Percentiles rank a stretch among this genome's conserved stretches.
Conservation (phyloP, 176 grass and related monocot genomes). For the Echinochloa phyllopogon region DNA sequence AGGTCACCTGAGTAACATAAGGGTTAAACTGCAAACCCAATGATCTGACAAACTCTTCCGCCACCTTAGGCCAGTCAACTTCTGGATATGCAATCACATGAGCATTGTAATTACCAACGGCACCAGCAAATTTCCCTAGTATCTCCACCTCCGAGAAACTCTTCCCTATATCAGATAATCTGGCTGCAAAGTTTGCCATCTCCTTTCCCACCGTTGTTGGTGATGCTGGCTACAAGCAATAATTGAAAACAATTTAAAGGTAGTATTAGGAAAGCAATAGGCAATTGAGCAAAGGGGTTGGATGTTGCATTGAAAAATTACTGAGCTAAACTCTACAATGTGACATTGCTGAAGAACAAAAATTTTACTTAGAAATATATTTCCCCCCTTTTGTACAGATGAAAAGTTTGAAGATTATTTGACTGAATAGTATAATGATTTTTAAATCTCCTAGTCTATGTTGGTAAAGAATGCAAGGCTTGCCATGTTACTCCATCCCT, state of each 20-base stretch:
- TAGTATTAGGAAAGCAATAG: neutral
- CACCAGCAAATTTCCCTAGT: constrained; percentile 90
- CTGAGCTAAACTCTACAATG: neutral
- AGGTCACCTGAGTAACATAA: constrained; percentile 86
- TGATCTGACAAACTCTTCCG: constrained; percentile 84
- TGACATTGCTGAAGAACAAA: neutral
- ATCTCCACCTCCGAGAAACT: constrained; percentile 65
- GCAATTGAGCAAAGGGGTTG: neutral
- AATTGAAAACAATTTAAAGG: constrained; percentile 33
- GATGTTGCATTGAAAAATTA: neutral
- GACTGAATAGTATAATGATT: neutral
- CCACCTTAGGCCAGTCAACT: constrained; percentile 79
- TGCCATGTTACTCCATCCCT: neutral
- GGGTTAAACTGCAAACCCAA: constrained; percentile 89
- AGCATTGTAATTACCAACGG: constrained; percentile 99
- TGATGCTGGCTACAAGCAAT: constrained; percentile 79
- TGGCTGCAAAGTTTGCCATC: constrained; percentile 92
- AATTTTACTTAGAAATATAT: neutral
- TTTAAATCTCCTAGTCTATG: neutral
- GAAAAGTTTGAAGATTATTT: neutral
- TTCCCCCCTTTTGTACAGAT: neutral
- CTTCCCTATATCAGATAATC: constrained; percentile 67
- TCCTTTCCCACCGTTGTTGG: constrained; percentile 96
- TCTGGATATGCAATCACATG: constrained; percentile 83
- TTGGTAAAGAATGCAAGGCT: constrained; percentile 4